Conservation (phyloP, 768 basidiomycete genomes). For the Naganishia onofrii region DNA sequence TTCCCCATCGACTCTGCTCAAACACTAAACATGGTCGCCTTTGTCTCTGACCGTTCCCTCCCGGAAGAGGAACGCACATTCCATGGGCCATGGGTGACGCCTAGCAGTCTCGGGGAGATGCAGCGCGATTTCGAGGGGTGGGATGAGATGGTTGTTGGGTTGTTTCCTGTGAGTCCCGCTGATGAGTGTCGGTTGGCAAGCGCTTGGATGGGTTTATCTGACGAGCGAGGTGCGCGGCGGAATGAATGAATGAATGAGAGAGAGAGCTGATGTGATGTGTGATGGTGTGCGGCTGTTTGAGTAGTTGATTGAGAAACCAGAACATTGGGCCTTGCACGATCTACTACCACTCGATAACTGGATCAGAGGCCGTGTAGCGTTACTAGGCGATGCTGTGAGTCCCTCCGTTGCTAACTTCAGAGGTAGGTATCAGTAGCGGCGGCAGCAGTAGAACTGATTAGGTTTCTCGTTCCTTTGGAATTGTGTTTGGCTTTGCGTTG, state of each 20-base stretch:
- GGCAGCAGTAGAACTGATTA: too few relatives aligned
- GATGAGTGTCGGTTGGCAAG: too few relatives aligned
- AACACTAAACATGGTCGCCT: slow-evolving; percentile 20
- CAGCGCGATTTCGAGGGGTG: slow-evolving; percentile 13
- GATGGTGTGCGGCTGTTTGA: too few relatives aligned
- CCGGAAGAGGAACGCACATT: slow-evolving; percentile 1
- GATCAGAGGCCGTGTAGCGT: not conserved
- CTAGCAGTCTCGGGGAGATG: slow-evolving; percentile 5
- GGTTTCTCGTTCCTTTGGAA: too few relatives aligned
- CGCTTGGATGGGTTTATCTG: too few relatives aligned
- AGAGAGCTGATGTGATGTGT: too few relatives aligned
- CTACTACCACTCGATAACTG: slow-evolving; percentile 9
- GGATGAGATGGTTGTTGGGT: slow-evolving; percentile 7
- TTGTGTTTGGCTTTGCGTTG: too few relatives aligned
- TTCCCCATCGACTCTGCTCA: slow-evolving; percentile 9
- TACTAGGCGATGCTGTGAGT: slow-evolving; percentile 15
- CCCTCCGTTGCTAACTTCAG: not conserved
- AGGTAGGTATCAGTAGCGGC: too few relatives aligned
- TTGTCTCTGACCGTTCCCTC: slow-evolving; percentile 19
- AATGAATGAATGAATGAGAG: too few relatives aligned
- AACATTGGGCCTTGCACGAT: slow-evolving; percentile 21
- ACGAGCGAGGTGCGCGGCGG: too few relatives aligned
- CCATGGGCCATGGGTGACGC: slow-evolving; percentile 17
- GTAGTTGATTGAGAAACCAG: slow-evolving; percentile 20
- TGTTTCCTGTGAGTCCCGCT: slow-evolving; percentile 13